These are phyloP conservation scores for Tothia fuscella DNA, from an alignment of 2,329 filamentous ascomycete species.

Conservation along the genomic window DNA sequence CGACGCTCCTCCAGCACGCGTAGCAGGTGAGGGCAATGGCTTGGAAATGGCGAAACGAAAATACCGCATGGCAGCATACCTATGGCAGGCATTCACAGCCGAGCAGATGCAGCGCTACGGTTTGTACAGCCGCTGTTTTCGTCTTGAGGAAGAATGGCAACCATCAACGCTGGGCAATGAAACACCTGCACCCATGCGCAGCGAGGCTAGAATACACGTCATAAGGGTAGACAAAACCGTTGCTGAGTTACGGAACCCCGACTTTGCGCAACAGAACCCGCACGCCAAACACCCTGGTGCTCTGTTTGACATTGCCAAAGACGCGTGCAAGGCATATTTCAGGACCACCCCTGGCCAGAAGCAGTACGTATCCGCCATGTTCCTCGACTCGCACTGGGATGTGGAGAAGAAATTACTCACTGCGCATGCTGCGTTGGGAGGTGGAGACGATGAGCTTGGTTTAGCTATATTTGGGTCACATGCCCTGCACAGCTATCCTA, in stretches of 20 bases:
- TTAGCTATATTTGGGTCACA: slow-evolving; percentile 90
- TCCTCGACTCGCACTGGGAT: slow-evolving; percentile 87
- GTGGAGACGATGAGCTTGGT: slow-evolving; percentile 45
- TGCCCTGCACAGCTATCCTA: slow-evolving; percentile 80
- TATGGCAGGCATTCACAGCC: slow-evolving; percentile 94
- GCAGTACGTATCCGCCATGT: slow-evolving; percentile 74
- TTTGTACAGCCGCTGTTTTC: slow-evolving; percentile 72
- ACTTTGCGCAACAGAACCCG: slow-evolving; percentile 66
- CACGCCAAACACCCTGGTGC: slow-evolving; percentile 52
- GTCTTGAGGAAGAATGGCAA: slow-evolving; percentile 93
- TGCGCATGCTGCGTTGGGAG: slow-evolving; percentile 77
- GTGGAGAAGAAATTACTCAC: slow-evolving; percentile 52
- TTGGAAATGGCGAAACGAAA: slow-evolving; percentile 74
- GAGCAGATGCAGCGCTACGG: slow-evolving; percentile 92
- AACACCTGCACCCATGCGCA: slow-evolving; percentile 69
- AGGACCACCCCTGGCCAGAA: slow-evolving; percentile 63
- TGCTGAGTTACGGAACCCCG: slow-evolving; percentile 66
- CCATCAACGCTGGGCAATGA: slow-evolving; percentile 54
- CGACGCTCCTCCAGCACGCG: slow-evolving; percentile 65
- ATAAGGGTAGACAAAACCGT: slow-evolving; percentile 75
- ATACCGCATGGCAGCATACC: slow-evolving; percentile 86
- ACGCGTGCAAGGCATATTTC: slow-evolving; percentile 71
- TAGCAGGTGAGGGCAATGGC: slow-evolving; percentile 68
- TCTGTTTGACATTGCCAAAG: slow-evolving; percentile 63
- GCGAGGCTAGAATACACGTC: slow-evolving; percentile 81